Evolutionary conservation across 163 green algal species (phyloP), one percentile per base, ranked within the genome.

Genomic region (Trebouxia gelatinosa): DNA sequence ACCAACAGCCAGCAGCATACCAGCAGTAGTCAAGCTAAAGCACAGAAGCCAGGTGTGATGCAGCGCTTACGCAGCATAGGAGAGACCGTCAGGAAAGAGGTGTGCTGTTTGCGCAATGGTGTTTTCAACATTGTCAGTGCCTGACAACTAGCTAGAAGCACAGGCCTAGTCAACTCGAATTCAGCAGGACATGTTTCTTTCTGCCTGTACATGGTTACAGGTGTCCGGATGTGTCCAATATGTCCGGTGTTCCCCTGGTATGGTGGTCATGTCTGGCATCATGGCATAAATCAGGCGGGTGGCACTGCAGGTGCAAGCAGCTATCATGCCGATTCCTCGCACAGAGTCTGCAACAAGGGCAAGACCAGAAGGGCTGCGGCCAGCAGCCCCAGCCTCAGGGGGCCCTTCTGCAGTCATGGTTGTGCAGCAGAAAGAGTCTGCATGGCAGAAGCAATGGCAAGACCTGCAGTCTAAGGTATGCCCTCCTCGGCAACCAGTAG

Each of bases 401-500:
- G 81, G 80, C 5, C 50, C 79, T 19, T 85, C 82, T 13, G 83
- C 84, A 7, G 64, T 92, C 16, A 79, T 82, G 48, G 65, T 88
- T 28, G 80, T 88, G 6, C 86, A 90, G 80, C 70, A 80, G 79
- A 80, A 86, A 39, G 82, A 90, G 67, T 89, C 80, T 9, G 78
- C 74, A 7, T 92, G 85, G 83, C 77, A 93, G 79, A 87, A 86
- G 77, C 75, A 86, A 16, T 89, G 79, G 78, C 46, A 80, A 29
- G 87, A 87, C 0, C 75, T 92, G 78, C 77, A 84, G 40, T 70
- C 87, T 29, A 91, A 92, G 84, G 88, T 92, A 54, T 6, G 77
- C 1, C 9, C 70, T 65, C 57, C 23, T 32, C 17, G n/a, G n/a
- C n/a, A n/a, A n/a, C n/a, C n/a, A n/a, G n/a, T n/a, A n/a, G n/a